phyloP scores from a whole-genome alignment of 169 alveolate genomes.

The Plasmodium knowlesi region DNA sequence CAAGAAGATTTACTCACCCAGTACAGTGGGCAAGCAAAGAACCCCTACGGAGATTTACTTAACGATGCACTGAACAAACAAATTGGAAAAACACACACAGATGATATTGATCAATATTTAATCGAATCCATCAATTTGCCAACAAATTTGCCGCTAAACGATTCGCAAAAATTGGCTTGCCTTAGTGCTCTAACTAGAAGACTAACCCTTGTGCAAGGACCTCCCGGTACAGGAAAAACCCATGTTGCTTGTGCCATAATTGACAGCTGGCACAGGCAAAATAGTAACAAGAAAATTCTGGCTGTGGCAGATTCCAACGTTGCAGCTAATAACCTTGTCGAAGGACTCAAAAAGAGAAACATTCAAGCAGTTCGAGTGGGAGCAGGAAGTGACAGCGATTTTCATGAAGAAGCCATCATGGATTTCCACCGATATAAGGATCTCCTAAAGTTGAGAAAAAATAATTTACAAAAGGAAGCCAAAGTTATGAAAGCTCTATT shows the following conservation, averaged over 20 bases:
- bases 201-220: constrained; percentile 86
- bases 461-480: constrained; percentile 83
- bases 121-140: constrained; percentile 70
- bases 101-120: constrained; percentile 52
- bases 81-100: constrained; percentile 64
- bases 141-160: constrained; percentile 80
- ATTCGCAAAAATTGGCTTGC: constrained; percentile 82
- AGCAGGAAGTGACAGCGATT: constrained; percentile 80
- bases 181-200: constrained; percentile 78
- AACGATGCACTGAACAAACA: constrained; percentile 64
- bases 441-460: constrained; percentile 74
- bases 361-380: constrained; percentile 82
- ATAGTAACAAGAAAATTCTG: constrained; percentile 78
- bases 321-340: constrained; percentile 86
- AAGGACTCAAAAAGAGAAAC: constrained; percentile 77
- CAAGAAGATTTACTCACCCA: constrained; percentile 58
- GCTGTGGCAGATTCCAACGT: constrained; percentile 88
- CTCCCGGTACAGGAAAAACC: constrained; percentile 90
- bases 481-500: constrained; percentile 78
- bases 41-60: constrained; percentile 69
- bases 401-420: constrained; percentile 84
- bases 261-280: constrained; percentile 79
- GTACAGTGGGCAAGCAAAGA: constrained; percentile 53
- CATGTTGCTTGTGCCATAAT: constrained; percentile 87
- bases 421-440: constrained; percentile 76